These are phyloP conservation scores for Cyclospora cayetanensis DNA, from an alignment of 169 alveolate species.

Conservation along the genomic window DNA sequence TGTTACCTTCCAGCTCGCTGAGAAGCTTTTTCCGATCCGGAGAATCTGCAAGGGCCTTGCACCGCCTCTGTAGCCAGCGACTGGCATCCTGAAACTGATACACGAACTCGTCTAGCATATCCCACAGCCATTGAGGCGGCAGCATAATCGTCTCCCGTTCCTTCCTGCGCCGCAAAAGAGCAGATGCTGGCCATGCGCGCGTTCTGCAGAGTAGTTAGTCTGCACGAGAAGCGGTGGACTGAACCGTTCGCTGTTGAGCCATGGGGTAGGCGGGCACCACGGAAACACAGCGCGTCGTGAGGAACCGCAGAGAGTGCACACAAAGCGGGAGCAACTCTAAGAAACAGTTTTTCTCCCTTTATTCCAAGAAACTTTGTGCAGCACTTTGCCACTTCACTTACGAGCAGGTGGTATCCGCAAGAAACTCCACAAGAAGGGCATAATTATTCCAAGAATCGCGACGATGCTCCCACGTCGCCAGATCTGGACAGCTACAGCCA, in stretches of 20 bases:
- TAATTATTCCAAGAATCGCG: constrained; percentile 86
- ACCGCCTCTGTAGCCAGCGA: constrained; percentile 70
- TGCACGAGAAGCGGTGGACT: neutral
- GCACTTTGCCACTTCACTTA: too few species aligned
- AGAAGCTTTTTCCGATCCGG: too few species aligned
- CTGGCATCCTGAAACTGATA: constrained; percentile 87
- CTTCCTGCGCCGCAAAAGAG: constrained; percentile 63
- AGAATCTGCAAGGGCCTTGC: too few species aligned
- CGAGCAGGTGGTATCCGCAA: constrained; percentile 78
- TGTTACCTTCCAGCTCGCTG: too few species aligned
- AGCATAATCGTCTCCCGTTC: constrained; percentile 77
- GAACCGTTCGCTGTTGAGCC: neutral
- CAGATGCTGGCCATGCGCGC: too few species aligned
- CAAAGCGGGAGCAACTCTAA: too few species aligned
- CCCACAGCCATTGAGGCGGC: constrained; percentile 89
- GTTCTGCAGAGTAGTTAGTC: too few species aligned
- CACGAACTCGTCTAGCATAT: constrained; percentile 85
- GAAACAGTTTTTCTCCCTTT: too few species aligned
- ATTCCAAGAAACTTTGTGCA: too few species aligned
- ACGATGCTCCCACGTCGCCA: constrained; percentile 84
- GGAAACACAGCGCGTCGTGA: too few species aligned
- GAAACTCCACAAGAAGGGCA: constrained; percentile 79
- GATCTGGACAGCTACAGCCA: constrained; percentile 77
- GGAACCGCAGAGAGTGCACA: too few species aligned
- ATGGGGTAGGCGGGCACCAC: constrained; percentile 7